Percentiles rank a stretch among this genome's conserved stretches.
Evolutionary conservation across 2,329 filamentous ascomycete species (phyloP).

Genomic region (Cordyceps javanica): DNA sequence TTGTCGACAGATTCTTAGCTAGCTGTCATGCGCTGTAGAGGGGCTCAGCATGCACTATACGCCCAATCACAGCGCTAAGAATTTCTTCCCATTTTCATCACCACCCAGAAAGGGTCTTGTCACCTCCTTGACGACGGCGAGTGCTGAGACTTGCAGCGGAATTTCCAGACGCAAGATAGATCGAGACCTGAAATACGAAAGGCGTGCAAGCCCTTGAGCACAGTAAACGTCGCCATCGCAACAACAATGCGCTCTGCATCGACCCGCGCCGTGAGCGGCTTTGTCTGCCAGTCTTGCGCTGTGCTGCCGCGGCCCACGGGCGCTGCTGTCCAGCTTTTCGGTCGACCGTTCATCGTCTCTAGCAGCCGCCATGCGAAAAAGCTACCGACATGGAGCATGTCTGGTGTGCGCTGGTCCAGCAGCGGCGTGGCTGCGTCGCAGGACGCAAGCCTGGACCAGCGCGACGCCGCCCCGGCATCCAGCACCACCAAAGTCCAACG

Average conservation of each 20-base stretch:
- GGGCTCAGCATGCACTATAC: neutral
- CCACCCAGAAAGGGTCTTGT: neutral
- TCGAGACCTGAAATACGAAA: neutral
- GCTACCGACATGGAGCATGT: slow-evolving; percentile 10
- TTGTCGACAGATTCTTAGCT: neutral
- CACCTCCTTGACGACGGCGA: neutral
- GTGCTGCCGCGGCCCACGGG: slow-evolving; percentile 21
- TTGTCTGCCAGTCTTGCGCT: slow-evolving; percentile 40
- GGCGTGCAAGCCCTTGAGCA: neutral
- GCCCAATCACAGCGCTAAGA: slow-evolving; percentile 9
- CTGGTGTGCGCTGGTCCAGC: slow-evolving; percentile 22
- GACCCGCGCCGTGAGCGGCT: slow-evolving; percentile 27
- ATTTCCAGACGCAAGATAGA: neutral
- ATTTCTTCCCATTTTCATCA: slow-evolving; percentile 6
- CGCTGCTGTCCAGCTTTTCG: slow-evolving; percentile 20
- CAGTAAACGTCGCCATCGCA: neutral
- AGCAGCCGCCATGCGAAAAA: neutral
- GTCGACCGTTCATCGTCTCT: slow-evolving; percentile 18
- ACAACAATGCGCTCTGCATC: slow-evolving; percentile 33
- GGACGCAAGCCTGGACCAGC: neutral
- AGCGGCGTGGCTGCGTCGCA: slow-evolving; percentile 16
- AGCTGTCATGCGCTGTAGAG: neutral
- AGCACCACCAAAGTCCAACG: slow-evolving; percentile 15
- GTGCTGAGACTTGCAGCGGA: neutral
- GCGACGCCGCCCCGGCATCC: neutral